Evolutionary conservation across 1,284 basidiomycete genomes (phyloP).

Genomic region (Cutaneotrichosporon sp.): DNA sequence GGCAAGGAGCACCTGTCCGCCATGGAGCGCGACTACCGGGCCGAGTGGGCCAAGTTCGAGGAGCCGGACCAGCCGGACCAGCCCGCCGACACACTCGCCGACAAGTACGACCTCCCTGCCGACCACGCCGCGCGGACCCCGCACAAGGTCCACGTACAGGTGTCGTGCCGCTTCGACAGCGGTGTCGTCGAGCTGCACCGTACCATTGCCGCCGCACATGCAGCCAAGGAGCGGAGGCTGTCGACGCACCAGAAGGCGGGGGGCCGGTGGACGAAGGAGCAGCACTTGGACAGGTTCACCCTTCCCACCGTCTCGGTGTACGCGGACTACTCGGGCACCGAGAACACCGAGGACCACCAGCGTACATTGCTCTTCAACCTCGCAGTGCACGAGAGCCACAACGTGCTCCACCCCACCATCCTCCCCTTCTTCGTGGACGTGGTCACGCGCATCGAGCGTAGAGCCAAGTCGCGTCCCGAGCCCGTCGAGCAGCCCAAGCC

Average conservation of each 20-base stretch:
- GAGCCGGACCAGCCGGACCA: conserved; percentile 13
- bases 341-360: conserved; percentile 8
- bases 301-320: conserved; percentile 80
- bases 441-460: conserved; percentile 34
- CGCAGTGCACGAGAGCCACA: conserved; percentile 81
- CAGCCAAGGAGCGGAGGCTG: neutral
- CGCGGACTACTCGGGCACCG: conserved; percentile 59
- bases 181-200: conserved; percentile 57
- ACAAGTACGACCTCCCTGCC: conserved; percentile 31
- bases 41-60: conserved; percentile 31
- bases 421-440: conserved; percentile 76
- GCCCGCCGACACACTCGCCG: conserved; percentile 22
- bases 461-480: conserved; percentile 19
- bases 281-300: conserved; percentile 46
- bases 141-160: conserved; percentile 59
- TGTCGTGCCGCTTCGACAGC: conserved; percentile 75
- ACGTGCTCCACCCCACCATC: conserved; percentile 74
- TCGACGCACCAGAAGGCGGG: neutral
- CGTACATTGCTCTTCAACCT: conserved; percentile 27
- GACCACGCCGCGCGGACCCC: conserved; percentile 1
- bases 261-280: neutral
- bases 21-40: conserved; percentile 57
- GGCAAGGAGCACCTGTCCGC: conserved; percentile 75
- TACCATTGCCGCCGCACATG: neutral
- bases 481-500: neutral